A percentile compares a stretch with the other conserved stretches of the same genome.
Evolutionary conservation across 805 yeast genomes (phyloP).

Genomic region (Ogataea methylovora): DNA sequence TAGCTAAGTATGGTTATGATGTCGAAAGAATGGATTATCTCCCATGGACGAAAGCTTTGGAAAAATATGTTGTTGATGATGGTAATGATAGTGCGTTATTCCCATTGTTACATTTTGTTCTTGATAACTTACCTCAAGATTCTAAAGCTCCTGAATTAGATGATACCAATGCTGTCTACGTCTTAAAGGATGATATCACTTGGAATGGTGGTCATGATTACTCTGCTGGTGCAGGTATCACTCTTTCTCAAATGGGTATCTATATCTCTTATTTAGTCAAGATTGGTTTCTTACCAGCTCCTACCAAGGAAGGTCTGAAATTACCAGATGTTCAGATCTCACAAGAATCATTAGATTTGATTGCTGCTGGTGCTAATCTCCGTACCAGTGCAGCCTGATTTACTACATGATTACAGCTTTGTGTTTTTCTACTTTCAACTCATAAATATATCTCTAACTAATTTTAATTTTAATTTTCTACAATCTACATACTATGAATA

Average conservation of each 20-base stretch:
- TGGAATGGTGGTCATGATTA: slow-evolving; percentile 53
- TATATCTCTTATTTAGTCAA: slow-evolving; percentile 76
- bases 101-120: slow-evolving; percentile 89
- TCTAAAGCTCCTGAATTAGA: slow-evolving; percentile 95
- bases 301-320: slow-evolving; percentile 34
- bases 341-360: slow-evolving; percentile 48
- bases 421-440: too few relatives aligned
- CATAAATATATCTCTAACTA: too few relatives aligned
- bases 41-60: slow-evolving; percentile 72
- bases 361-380: slow-evolving; percentile 64
- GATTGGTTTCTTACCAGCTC: slow-evolving; percentile 72
- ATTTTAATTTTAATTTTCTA: too few relatives aligned
- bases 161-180: slow-evolving; percentile 71
- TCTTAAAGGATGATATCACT: slow-evolving; percentile 51
- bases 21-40: slow-evolving; percentile 59
- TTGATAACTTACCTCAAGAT: slow-evolving; percentile 84
- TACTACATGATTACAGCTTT: too few relatives aligned
- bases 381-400: slow-evolving; percentile 55
- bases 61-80: slow-evolving; percentile 66
- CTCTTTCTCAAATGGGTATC: slow-evolving; percentile 53
- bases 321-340: slow-evolving; percentile 55
- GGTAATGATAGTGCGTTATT: slow-evolving; percentile 79
- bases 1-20: slow-evolving; percentile 66
- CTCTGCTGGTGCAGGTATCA: slow-evolving; percentile 72
- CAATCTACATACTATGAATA: too few relatives aligned